Evolutionary conservation across 148 eudicot species (phyloP).

Genomic region (Dysphania ambrosioides): DNA sequence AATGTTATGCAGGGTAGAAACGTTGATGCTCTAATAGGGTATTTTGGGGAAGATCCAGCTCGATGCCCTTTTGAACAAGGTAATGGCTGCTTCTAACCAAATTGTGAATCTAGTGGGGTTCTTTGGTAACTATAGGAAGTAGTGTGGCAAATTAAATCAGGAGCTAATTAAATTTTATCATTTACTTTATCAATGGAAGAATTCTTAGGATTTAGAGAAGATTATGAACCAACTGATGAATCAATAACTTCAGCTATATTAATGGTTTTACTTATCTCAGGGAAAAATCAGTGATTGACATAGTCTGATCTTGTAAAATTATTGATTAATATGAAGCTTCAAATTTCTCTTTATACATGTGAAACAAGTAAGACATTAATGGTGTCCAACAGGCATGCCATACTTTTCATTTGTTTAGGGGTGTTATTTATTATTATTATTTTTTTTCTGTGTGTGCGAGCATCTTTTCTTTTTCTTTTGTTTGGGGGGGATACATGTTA

Average conservation of each 20-base stretch:
- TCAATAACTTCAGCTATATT: not conserved
- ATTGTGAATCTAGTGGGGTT: not conserved
- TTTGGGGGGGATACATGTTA: not conserved
- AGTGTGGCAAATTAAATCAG: not conserved
- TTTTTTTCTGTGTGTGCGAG: no score
- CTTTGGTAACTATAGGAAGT: not conserved
- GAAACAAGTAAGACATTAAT: not conserved
- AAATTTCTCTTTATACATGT: not conserved
- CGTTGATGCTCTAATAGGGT: conserved; percentile 55
- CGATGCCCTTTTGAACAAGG: conserved; percentile 77
- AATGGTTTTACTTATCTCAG: not conserved
- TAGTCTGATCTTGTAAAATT: not conserved
- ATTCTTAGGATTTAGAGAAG: not conserved
- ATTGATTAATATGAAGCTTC: not conserved
- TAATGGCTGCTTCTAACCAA: conserved; percentile 11
- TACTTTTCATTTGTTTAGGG: not conserved
- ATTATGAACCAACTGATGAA: not conserved
- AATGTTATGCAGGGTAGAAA: conserved; percentile 48
- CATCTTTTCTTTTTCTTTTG: not conserved
- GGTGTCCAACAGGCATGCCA: not conserved
- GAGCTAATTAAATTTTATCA: not conserved
- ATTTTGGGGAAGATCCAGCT: conserved; percentile 79
- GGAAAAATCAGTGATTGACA: not conserved
- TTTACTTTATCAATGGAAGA: not conserved
- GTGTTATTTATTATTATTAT: no score